A percentile compares a stretch with the other conserved stretches of the same genome.
phyloP scores from a whole-genome alignment of 345 rosid species.

The Euphorbia pulcherrima region DNA sequence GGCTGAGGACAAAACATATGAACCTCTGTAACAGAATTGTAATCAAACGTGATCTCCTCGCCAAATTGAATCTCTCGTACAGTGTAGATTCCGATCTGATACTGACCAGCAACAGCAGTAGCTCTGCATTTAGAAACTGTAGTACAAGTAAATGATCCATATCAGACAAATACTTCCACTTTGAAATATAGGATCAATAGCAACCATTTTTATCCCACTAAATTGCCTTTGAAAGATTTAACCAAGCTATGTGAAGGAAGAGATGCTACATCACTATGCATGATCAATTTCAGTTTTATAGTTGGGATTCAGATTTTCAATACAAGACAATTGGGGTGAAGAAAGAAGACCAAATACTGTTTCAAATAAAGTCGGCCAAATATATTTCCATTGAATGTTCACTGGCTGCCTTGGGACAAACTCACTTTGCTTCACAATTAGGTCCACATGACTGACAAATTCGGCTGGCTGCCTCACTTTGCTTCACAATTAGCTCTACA shows the following conservation, averaged over 20 bases:
- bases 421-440: constrained; percentile 94
- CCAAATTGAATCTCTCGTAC: constrained; percentile 75
- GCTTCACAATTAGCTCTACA: constrained; percentile 99
- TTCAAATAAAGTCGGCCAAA: neutral
- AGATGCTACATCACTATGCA: neutral
- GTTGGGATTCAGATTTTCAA: neutral
- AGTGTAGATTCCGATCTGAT: constrained; percentile 94
- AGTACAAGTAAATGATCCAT: neutral
- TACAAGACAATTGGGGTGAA: neutral
- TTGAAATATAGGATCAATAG: neutral
- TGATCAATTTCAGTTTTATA: neutral
- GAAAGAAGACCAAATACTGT: neutral
- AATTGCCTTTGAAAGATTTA: neutral
- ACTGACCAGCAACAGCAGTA: constrained; percentile 96
- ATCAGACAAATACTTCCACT: neutral
- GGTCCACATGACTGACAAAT: constrained; percentile 99
- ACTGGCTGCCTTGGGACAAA: neutral
- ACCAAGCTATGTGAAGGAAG: neutral
- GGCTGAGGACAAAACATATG: constrained; percentile 21
- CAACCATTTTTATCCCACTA: neutral
- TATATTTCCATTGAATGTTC: neutral
- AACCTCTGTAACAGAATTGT: constrained; percentile 98
- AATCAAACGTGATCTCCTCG: constrained; percentile 97
- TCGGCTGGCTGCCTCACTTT: constrained; percentile 99
- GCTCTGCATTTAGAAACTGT: constrained; percentile 49